phyloP scores from a whole-genome alignment of 2,329 filamentous ascomycete genomes.

The Didymella segeticola region DNA sequence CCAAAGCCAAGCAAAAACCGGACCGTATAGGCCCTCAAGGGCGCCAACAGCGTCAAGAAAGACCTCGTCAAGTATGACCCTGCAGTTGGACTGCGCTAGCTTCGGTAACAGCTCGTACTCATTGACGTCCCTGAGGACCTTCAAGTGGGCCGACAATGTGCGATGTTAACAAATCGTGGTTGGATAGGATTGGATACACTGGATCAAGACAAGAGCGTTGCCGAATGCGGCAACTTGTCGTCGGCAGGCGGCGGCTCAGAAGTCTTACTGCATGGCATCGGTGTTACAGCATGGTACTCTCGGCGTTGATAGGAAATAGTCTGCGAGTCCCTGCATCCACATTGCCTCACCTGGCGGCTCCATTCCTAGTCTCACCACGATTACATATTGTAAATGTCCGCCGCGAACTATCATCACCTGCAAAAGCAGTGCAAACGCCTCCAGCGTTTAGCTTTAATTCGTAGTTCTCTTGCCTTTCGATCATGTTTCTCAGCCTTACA shows the following conservation, averaged over 20 bases:
- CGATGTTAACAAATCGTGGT: neutral
- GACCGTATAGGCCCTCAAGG: no score
- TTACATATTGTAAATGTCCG: neutral
- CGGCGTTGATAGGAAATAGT: slow-evolving; percentile 6
- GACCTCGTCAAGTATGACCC: no score
- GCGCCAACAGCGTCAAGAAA: neutral
- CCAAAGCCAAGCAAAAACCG: neutral
- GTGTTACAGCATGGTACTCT: slow-evolving; percentile 13
- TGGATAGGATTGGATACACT: neutral
- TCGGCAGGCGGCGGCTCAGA: slow-evolving; percentile 19
- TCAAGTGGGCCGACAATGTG: no score
- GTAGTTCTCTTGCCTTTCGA: neutral
- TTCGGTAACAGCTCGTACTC: no score
- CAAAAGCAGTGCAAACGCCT: no score
- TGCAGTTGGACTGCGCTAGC: no score
- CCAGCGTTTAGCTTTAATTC: no score
- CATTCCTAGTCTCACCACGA: slow-evolving; percentile 6
- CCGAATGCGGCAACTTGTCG: neutral
- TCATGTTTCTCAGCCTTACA: neutral
- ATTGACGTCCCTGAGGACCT: no score
- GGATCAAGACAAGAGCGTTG: no score
- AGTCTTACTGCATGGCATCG: slow-evolving; percentile 20
- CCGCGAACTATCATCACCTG: no score
- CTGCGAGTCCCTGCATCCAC: slow-evolving; percentile 21
- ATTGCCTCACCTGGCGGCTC: slow-evolving; percentile 11